Base-by-base conservation (phyloP, 2,329 filamentous ascomycete genomes). In the Colletotrichum godetiae region DNA sequence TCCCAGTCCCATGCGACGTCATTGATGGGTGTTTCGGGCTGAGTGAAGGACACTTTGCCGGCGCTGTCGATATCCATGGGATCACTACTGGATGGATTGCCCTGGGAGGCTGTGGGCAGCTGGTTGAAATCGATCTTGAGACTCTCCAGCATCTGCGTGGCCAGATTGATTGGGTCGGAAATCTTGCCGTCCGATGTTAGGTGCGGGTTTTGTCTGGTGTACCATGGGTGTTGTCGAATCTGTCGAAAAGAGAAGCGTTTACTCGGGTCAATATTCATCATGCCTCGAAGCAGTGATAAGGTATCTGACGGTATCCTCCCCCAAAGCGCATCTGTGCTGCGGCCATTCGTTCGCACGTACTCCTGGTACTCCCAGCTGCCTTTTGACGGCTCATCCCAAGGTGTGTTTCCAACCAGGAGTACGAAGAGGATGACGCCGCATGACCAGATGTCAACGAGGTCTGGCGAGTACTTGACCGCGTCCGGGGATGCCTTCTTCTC, bases 391-490 rank as follows among this genome's bases (percentile, higher is more conserved):
- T 97, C 94, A 79, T 98, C 97, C 97, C 97, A 99, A 0, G 97
- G 97, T 2, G 97, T 99, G 80, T 99, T 99, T 11, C 97, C 97
- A 1, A 97, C 95, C 4, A 99, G 86, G 4, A 99, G 86, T 46
- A 98, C 97, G 79, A 99, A 99, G 4, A 99, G 87, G n/a, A 99
- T 97, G 66, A 99, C 95, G 42, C 97, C 97, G 78, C 95, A 98
- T 19, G 95, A 98, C 97, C 97, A 99, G 69, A 99, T 92, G 80
- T 99, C 97, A 49, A 94, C 94, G 55, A 94, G 84, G 74, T 98
- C 94, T 8, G 95, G 92, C 35, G 89, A 88, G 79, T 96, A 96
- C 68, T 93, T 91, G 60, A 80, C 78, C 31, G 88, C 85, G 64
- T 88, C 83, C 49, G 87, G 78, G 53, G 87, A 81, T 2, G 59